Evolutionary conservation across 2,329 filamentous ascomycete genomes (phyloP).

Genomic region (Colletotrichum lindemuthianum): DNA sequence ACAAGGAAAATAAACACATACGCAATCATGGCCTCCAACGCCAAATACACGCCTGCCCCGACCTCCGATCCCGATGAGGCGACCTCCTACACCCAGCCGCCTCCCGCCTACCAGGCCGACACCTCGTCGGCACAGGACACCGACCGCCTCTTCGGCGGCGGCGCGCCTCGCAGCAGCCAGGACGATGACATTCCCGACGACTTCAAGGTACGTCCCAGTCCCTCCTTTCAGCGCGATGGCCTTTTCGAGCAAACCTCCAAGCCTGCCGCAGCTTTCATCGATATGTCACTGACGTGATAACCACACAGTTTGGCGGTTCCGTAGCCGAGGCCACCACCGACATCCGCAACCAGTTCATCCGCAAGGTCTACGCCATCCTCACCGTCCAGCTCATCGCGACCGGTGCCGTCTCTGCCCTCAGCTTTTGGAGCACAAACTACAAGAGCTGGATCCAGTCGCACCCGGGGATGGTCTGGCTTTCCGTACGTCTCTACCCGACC

Average conservation of each 20-base stretch:
- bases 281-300: constrained; percentile 20
- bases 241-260: neutral
- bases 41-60: constrained; percentile 85
- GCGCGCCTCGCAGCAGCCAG: constrained; percentile 79
- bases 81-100: constrained; percentile 74
- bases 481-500: constrained; percentile 58
- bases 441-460: constrained; percentile 88
- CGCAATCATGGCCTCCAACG: constrained; percentile 72
- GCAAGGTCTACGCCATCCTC: constrained; percentile 98
- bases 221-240: neutral
- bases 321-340: constrained; percentile 94
- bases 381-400: constrained; percentile 94
- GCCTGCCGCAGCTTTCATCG: constrained; percentile 3
- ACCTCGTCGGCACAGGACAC: constrained; percentile 61
- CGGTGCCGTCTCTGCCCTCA: constrained; percentile 80
- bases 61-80: constrained; percentile 89
- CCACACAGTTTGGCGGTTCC: constrained; percentile 84
- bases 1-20: no score
- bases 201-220: constrained; percentile 76
- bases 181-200: constrained; percentile 91
- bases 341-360: constrained; percentile 95
- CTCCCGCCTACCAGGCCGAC: constrained; percentile 77
- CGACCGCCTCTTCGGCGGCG: constrained; percentile 69
- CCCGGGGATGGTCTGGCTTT: constrained; percentile 85
- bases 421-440: constrained; percentile 85